Percentiles rank a stretch among this genome's conserved stretches.
Conservation (phyloP, 176 grass and related monocot genomes). For the Carex littledalei region DNA sequence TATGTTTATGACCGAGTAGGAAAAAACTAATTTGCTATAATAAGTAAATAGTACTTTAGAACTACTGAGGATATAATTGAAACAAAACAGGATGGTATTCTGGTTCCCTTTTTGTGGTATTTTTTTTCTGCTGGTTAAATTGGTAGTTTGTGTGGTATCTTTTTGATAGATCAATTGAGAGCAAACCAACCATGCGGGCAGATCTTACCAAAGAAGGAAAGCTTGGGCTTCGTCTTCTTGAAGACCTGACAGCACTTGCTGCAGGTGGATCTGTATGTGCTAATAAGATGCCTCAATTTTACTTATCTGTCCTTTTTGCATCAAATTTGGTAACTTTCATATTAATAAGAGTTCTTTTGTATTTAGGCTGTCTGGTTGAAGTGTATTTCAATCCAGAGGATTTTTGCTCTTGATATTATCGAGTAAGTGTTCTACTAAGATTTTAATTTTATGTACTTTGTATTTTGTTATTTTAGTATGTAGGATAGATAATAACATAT, state of each 20-base stretch:
- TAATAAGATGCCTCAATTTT: conserved; percentile 21
- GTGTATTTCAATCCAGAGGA: conserved; percentile 71
- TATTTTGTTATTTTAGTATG: conserved; percentile 10
- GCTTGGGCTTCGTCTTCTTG: conserved; percentile 85
- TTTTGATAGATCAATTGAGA: conserved; percentile 45
- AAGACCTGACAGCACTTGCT: conserved; percentile 99
- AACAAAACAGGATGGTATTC: not conserved
- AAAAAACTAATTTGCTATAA: conserved; percentile 26
- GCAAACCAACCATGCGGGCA: conserved; percentile 36
- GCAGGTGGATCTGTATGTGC: conserved; percentile 99
- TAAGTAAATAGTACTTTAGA: not conserved
- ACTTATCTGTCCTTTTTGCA: not conserved
- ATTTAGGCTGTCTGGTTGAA: conserved; percentile 73
- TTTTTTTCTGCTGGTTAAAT: conserved; percentile 27
- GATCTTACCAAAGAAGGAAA: conserved; percentile 72
- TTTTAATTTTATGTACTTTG: not conserved
- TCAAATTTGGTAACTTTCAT: not conserved
- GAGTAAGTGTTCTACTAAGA: conserved; percentile 55
- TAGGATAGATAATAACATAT: not conserved
- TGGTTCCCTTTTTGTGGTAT: not conserved
- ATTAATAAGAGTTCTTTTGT: conserved; percentile 32
- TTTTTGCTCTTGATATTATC: conserved; percentile 94
- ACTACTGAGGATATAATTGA: not conserved
- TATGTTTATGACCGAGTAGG: conserved; percentile 19
- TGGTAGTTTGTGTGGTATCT: conserved; percentile 24